phyloP scores from a whole-genome alignment of 768 basidiomycete species.

The Hygrophoropsis aurantiaca region DNA sequence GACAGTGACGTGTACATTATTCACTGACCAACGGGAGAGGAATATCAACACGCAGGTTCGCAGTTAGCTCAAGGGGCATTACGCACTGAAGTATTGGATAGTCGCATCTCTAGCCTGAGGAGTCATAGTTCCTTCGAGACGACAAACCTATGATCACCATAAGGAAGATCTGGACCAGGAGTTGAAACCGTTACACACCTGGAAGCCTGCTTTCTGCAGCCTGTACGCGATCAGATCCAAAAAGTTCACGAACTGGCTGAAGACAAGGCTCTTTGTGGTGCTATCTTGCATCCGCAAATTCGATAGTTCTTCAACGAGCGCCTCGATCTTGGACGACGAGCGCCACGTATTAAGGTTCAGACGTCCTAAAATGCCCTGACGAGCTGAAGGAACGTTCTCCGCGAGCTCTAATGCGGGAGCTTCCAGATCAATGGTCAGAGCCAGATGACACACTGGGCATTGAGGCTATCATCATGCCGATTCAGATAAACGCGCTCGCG shows the following conservation, averaged over 20 bases:
- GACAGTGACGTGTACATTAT: constrained; percentile 92
- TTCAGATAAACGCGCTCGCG: not conserved
- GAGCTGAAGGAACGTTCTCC: constrained; percentile 44
- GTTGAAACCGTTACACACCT: constrained; percentile 44
- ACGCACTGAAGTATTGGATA: constrained; percentile 89
- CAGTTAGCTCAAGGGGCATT: too few relatives aligned
- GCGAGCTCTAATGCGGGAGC: constrained; percentile 87
- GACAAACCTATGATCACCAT: constrained; percentile 64
- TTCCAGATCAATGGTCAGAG: constrained; percentile 94
- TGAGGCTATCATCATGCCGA: constrained; percentile 56
- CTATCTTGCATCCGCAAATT: constrained; percentile 81
- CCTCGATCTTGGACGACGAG: constrained; percentile 97
- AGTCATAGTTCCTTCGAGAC: constrained; percentile 96
- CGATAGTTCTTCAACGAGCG: constrained; percentile 88
- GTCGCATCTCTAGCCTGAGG: constrained; percentile 94
- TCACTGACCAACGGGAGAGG: constrained; percentile 54
- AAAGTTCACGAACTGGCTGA: constrained; percentile 94
- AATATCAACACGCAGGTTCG: not conserved
- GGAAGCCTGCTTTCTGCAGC: constrained; percentile 89
- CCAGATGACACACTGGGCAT: constrained; percentile 93
- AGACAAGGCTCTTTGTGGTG: constrained; percentile 95
- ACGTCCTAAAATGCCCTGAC: constrained; percentile 93
- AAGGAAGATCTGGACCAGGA: constrained; percentile 2
- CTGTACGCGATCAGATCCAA: constrained; percentile 92
- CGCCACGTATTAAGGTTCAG: constrained; percentile 88